Conservation (phyloP, 352 stramenopile species). For the Thraustochytrium sp. region DNA sequence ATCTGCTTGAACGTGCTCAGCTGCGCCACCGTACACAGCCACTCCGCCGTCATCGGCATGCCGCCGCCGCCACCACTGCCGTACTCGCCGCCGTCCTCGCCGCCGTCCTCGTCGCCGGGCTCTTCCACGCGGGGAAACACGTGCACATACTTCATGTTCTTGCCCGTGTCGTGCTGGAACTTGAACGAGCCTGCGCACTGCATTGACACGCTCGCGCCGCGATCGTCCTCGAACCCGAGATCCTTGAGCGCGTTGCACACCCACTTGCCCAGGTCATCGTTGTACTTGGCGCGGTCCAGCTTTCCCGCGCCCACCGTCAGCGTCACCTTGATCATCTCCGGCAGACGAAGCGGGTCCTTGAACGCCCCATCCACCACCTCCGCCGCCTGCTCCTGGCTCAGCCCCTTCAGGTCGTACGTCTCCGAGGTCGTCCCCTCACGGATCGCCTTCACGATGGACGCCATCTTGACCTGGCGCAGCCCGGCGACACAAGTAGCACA, state of each 20-base stretch:
- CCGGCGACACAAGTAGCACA: too few relatives aligned
- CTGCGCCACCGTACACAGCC: slow-evolving; percentile 41
- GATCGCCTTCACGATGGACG: slow-evolving; percentile 38
- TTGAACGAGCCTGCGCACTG: slow-evolving; percentile 65
- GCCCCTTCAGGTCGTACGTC: slow-evolving; percentile 47
- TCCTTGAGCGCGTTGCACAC: slow-evolving; percentile 57
- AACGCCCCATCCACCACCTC: slow-evolving; percentile 52
- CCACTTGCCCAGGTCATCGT: slow-evolving; percentile 57
- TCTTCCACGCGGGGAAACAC: slow-evolving; percentile 60
- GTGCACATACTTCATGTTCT: slow-evolving; percentile 70
- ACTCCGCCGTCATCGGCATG: slow-evolving; percentile 46
- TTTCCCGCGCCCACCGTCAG: slow-evolving; percentile 67
- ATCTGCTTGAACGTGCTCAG: slow-evolving; percentile 43
- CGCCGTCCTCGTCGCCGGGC: not conserved
- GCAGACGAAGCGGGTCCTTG: slow-evolving; percentile 52
- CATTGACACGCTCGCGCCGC: slow-evolving; percentile 55
- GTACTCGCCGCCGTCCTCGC: slow-evolving; percentile 40
- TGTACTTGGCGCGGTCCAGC: slow-evolving; percentile 60
- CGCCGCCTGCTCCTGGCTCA: slow-evolving; percentile 42
- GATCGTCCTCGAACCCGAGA: slow-evolving; percentile 62
- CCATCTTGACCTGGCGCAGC: too few relatives aligned
- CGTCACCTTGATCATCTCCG: slow-evolving; percentile 66
- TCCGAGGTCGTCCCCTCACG: slow-evolving; percentile 35
- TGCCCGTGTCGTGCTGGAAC: slow-evolving; percentile 54
- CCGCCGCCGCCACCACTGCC: not conserved